These are phyloP conservation scores for Aulographum hederae DNA, from an alignment of 2,329 filamentous ascomycete species.

Conservation along the genomic window DNA sequence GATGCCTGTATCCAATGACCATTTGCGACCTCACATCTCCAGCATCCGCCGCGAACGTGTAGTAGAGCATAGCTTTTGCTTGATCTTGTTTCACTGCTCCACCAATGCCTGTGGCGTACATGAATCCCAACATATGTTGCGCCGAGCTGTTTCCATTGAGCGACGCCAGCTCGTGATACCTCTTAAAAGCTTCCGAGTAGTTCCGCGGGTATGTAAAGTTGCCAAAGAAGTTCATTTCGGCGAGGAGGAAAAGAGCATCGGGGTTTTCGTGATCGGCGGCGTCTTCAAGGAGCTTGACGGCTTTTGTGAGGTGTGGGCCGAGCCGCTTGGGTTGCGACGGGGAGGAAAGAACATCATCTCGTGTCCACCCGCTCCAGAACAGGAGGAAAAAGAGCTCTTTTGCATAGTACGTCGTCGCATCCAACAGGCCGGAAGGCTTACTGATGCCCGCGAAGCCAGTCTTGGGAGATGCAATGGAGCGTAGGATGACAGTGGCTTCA, in stretches of 20 bases:
- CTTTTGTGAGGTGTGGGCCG: constrained; percentile 33
- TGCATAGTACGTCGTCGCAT: constrained; percentile 39
- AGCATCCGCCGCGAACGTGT: constrained; percentile 76
- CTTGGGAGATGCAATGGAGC: not conserved
- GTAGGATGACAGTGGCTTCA: not conserved
- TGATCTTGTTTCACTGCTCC: constrained; percentile 68
- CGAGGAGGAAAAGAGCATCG: constrained; percentile 77
- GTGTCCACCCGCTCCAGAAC: constrained; percentile 37
- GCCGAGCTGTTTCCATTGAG: constrained; percentile 76
- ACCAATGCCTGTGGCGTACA: constrained; percentile 86
- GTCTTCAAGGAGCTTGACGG: constrained; percentile 38
- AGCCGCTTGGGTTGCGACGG: constrained; percentile 28
- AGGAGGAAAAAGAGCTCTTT: constrained; percentile 43
- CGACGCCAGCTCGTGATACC: constrained; percentile 63
- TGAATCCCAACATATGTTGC: constrained; percentile 87
- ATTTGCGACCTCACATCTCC: constrained; percentile 80
- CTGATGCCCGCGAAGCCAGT: constrained; percentile 2
- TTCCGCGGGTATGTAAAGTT: constrained; percentile 79
- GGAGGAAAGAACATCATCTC: not conserved
- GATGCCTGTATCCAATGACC: constrained; percentile 76
- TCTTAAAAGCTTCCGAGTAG: constrained; percentile 58
- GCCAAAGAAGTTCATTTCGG: constrained; percentile 92
- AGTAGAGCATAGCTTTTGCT: constrained; percentile 80
- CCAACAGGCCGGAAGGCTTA: constrained; percentile 39
- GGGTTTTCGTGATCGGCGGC: constrained; percentile 42